Evolutionary conservation across 345 rosid species (phyloP), one percentile per base, ranked within the genome.

Genomic region (Populus davidiana): DNA sequence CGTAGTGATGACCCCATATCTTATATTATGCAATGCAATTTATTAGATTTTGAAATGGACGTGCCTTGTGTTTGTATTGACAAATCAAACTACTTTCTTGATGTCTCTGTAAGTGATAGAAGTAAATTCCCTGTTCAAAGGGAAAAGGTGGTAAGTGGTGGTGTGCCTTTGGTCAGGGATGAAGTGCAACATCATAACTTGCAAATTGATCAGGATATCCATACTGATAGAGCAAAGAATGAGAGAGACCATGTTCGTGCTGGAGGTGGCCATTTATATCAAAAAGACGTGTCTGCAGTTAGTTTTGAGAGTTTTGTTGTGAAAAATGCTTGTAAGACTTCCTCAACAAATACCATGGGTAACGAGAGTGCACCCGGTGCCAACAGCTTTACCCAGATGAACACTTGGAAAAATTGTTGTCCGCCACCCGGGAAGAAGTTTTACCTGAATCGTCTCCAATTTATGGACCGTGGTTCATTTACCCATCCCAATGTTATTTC

Each of bases 391-490:
- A 23, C 23, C 68, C 70, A 70, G 69, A 81, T 67, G 14, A 85
- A 82, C 44, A 38, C 68, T 50, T 36, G 29, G 71, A 62, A 12
- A 14, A 72, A 70, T 78, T 81, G 77, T 54, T 71, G 77, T 52
- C 79, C 73, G 33, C 72, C 90, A 64, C 90, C 95, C 29, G 90
- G 92, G 77, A 91, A 90, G 94, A 90, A 86, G 75, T 89, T 88
- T 79, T 91, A 88, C 84, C 82, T 94, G 72, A 94, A 93, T 69
- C 94, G 89, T 41, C 98, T 93, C 75, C 85, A 87, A 17, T 83
- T 70, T 71, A 80, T 83, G 80, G 89, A 88, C 73, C 77, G 74
- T 38, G 78, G 49, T 68, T 84, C 90, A 74, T 64, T 69, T 16
- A 77, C 75, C 78, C 72, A 69, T 77, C 77, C 83, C 71, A 78